Conservation (phyloP, 2,329 filamentous ascomycete genomes). For the Cercospora beticola region DNA sequence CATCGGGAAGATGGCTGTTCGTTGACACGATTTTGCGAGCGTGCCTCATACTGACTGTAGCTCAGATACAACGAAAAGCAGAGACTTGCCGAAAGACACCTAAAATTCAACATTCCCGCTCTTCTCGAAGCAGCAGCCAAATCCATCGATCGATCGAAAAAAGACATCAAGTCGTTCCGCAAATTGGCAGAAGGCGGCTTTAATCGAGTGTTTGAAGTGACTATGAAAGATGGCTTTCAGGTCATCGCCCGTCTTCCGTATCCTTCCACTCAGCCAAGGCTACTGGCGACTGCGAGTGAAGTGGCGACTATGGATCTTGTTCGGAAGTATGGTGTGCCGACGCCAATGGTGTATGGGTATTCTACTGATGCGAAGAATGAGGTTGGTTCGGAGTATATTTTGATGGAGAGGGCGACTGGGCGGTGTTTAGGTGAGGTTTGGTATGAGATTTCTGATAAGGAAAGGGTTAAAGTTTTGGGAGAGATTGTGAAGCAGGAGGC, state of each 20-base stretch:
- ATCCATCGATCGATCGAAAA: not conserved
- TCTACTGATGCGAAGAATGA: constrained; percentile 17
- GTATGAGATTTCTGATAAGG: constrained; percentile 27
- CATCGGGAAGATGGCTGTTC: constrained; percentile 27
- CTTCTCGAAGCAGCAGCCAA: constrained; percentile 16
- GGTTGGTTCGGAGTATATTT: constrained; percentile 30
- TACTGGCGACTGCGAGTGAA: constrained; percentile 30
- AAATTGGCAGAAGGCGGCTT: constrained; percentile 32
- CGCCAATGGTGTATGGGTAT: constrained; percentile 26
- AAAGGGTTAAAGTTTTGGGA: constrained; percentile 20
- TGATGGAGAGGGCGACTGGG: constrained; percentile 29
- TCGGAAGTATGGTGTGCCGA: constrained; percentile 24
- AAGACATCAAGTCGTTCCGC: constrained; percentile 18
- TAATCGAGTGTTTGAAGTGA: constrained; percentile 28
- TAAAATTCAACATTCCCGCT: constrained; percentile 20
- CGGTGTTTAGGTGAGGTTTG: constrained; percentile 26
- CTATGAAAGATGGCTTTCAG: constrained; percentile 29
- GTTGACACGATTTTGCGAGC: not conserved
- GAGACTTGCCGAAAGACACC: constrained; percentile 20
- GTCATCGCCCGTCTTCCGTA: constrained; percentile 33
- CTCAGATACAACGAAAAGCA: constrained; percentile 23
- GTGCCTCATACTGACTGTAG: too few species aligned
- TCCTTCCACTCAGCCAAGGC: constrained; percentile 22
- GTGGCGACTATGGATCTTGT: constrained; percentile 33
- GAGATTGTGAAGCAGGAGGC: not conserved